These are phyloP conservation scores for Ulota crispa DNA, from an alignment of 225 moss, liverwort and hornwort species.

Conservation along the genomic window DNA sequence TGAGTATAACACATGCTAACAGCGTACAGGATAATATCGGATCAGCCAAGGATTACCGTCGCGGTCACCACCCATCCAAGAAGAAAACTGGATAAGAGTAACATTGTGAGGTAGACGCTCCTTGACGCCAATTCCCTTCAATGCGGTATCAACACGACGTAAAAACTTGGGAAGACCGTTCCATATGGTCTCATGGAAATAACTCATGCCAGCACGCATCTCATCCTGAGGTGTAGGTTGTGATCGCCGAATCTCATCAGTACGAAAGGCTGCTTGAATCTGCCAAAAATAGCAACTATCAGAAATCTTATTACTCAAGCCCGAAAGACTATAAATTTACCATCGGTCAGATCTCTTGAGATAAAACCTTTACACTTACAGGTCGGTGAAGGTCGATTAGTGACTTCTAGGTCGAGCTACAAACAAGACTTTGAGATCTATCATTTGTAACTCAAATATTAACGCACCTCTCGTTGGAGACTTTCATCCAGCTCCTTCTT, in stretches of 20 bases:
- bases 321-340: neutral
- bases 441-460: neutral
- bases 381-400: neutral
- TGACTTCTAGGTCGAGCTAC: neutral
- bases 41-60: constrained; percentile 47
- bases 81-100: constrained; percentile 70
- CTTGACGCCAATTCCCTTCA: constrained; percentile 60
- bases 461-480: constrained; percentile 59
- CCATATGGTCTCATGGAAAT: constrained; percentile 74
- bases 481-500: constrained; percentile 69
- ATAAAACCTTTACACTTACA: neutral
- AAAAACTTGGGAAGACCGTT: constrained; percentile 69
- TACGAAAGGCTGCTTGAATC: constrained; percentile 74
- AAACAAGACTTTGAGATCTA: neutral
- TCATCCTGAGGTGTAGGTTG: constrained; percentile 76
- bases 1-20: constrained; percentile 26
- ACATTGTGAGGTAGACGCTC: constrained; percentile 65
- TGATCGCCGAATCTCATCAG: constrained; percentile 63
- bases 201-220: constrained; percentile 74
- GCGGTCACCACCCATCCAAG: constrained; percentile 80
- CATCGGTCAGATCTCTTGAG: constrained; percentile 10
- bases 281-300: constrained; percentile 12
- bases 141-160: constrained; percentile 65
- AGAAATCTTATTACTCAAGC: neutral
- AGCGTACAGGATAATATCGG: constrained; percentile 18